Evolutionary conservation across 208 protist genomes (phyloP).

Genomic region (Wallacemonas sp.): DNA sequence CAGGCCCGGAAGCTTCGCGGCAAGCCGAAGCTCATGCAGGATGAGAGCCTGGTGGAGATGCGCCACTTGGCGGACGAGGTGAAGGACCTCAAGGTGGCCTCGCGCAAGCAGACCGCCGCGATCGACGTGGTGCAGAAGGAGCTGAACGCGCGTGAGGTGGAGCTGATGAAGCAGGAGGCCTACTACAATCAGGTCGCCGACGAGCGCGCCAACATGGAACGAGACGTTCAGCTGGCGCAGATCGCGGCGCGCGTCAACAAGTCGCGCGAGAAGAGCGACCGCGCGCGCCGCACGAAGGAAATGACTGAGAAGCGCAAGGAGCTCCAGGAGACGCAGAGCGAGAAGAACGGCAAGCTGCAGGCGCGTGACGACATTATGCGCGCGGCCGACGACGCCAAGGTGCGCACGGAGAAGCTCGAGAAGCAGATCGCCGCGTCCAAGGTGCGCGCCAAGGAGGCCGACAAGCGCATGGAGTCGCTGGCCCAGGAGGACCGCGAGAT

Average conservation of each 20-base stretch:
- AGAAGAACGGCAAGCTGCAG: slow-evolving; percentile 31
- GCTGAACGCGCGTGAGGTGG: slow-evolving; percentile 81
- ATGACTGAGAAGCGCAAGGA: slow-evolving; percentile 36
- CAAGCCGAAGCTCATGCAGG: slow-evolving; percentile 63
- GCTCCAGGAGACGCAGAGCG: slow-evolving; percentile 34
- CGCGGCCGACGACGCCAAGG: slow-evolving; percentile 46
- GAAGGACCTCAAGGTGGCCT: slow-evolving; percentile 70
- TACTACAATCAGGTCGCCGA: slow-evolving; percentile 48
- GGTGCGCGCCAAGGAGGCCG: slow-evolving; percentile 30
- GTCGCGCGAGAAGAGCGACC: slow-evolving; percentile 32
- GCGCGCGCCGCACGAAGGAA: slow-evolving; percentile 24
- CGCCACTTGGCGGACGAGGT: slow-evolving; percentile 79
- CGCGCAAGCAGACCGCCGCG: slow-evolving; percentile 60
- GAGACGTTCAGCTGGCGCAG: slow-evolving; percentile 44
- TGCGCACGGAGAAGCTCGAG: slow-evolving; percentile 43
- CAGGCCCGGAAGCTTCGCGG: slow-evolving; percentile 64
- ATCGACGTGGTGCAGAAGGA: slow-evolving; percentile 80
- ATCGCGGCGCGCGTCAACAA: slow-evolving; percentile 45
- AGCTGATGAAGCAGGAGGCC: slow-evolving; percentile 87
- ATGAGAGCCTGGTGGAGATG: slow-evolving; percentile 81
- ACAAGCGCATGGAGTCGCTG: slow-evolving; percentile 31
- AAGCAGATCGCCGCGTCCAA: slow-evolving; percentile 38
- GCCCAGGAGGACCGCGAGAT: slow-evolving; percentile 42
- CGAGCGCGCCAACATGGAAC: slow-evolving; percentile 35
- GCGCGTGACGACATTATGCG: slow-evolving; percentile 28